Evolutionary conservation across 768 basidiomycete genomes (phyloP).

Genomic region (Kwoniella heveanensis): DNA sequence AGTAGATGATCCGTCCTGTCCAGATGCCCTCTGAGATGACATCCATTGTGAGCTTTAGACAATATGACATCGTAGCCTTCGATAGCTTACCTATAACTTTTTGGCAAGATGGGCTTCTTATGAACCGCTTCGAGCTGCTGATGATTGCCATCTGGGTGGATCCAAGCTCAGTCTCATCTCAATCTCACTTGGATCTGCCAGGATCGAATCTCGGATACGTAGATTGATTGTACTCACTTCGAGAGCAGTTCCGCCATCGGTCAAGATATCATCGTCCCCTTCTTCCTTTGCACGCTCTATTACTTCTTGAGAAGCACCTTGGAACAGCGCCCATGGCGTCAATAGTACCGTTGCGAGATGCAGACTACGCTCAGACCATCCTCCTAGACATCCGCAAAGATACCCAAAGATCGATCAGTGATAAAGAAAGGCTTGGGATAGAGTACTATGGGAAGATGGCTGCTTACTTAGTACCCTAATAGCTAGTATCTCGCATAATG

Average conservation of each 20-base stretch:
- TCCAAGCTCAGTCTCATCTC: no score
- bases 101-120: slow-evolving; percentile 84
- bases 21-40: slow-evolving; percentile 49
- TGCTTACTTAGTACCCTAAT: slow-evolving; percentile 72
- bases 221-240: slow-evolving; percentile 60
- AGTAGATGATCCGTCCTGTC: slow-evolving; percentile 79
- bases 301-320: slow-evolving; percentile 53
- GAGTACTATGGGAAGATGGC: neutral
- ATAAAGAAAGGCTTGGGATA: no score
- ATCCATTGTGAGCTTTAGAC: neutral
- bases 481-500: slow-evolving; percentile 87
- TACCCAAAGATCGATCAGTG: no score
- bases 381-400: no score
- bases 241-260: slow-evolving; percentile 81
- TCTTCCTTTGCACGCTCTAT: slow-evolving; percentile 49
- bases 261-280: slow-evolving; percentile 51
- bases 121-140: slow-evolving; percentile 81
- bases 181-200: no score
- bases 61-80: neutral
- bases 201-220: no score
- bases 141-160: slow-evolving; percentile 68
- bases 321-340: slow-evolving; percentile 55
- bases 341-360: slow-evolving; percentile 53
- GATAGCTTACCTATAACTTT: slow-evolving; percentile 70
- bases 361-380: slow-evolving; percentile 55